A percentile compares a stretch with the other conserved stretches of the same genome.
These are phyloP conservation scores for Eucommia ulmoides DNA, from an alignment of 257 asterid genomes.

Conservation along the genomic window DNA sequence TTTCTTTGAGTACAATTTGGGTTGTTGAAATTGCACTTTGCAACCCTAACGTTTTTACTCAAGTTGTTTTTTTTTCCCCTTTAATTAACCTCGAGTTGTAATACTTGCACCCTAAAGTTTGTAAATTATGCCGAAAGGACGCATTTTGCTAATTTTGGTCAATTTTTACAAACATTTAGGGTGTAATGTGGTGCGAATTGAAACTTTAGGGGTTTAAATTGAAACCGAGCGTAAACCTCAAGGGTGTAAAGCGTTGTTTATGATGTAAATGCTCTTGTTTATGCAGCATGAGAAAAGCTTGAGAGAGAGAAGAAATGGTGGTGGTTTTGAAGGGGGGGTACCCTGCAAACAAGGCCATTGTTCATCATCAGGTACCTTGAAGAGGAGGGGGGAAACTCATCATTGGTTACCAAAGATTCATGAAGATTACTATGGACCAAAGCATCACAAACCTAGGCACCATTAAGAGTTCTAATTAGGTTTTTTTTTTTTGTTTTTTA, in stretches of 20 bases:
- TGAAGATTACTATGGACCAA: slow-evolving; percentile 80
- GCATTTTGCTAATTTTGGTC: too few species aligned
- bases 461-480: slow-evolving; percentile 20
- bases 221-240: too few species aligned
- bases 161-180: too few species aligned
- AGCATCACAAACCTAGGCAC: slow-evolving; percentile 53
- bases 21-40: too few species aligned
- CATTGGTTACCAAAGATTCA: slow-evolving; percentile 72
- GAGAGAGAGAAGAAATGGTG: slow-evolving; percentile 5
- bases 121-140: too few species aligned
- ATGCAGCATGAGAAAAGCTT: slow-evolving; percentile 14
- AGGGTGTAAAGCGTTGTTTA: too few species aligned
- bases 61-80: too few species aligned
- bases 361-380: slow-evolving; percentile 51
- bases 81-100: too few species aligned
- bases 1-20: not conserved
- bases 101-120: too few species aligned
- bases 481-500: not conserved
- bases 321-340: slow-evolving; percentile 10
- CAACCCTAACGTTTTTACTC: too few species aligned
- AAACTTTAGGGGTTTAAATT: too few species aligned
- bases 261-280: not conserved
- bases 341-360: slow-evolving; percentile 13
- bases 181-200: too few species aligned
- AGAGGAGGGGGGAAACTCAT: slow-evolving; percentile 38